phyloP scores from a whole-genome alignment of 352 stramenopile genomes.

The Globisporangium takayamanum region DNA sequence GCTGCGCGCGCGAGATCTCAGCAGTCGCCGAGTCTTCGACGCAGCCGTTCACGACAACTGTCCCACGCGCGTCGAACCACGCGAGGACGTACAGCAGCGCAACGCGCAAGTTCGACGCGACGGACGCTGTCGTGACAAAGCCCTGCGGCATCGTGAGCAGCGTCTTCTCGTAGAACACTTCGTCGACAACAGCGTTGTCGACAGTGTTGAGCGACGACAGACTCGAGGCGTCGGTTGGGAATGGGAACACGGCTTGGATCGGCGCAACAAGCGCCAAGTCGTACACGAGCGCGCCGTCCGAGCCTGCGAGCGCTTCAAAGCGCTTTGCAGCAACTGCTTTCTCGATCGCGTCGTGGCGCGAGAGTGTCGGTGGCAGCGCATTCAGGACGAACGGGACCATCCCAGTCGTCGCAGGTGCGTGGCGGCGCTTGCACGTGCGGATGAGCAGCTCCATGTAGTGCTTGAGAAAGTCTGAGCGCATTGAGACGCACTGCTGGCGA shows the following conservation, averaged over 20 bases:
- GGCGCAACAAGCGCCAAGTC: constrained; percentile 86
- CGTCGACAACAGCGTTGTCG: constrained; percentile 12
- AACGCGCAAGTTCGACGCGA: constrained; percentile 85
- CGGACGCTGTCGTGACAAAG: constrained; percentile 69
- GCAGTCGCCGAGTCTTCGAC: constrained; percentile 94
- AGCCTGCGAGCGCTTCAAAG: constrained; percentile 81
- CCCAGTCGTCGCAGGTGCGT: constrained; percentile 92
- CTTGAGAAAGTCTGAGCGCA: constrained; percentile 59
- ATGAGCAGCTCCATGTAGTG: constrained; percentile 93
- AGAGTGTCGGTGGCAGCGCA: constrained; percentile 65
- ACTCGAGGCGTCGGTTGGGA: neutral
- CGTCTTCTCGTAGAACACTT: constrained; percentile 32
- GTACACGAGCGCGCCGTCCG: constrained; percentile 93
- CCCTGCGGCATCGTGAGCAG: constrained; percentile 50
- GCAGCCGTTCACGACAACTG: constrained; percentile 88
- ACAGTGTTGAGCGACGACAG: neutral
- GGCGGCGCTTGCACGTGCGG: constrained; percentile 89
- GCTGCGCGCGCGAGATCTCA: constrained; percentile 91
- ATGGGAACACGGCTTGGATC: constrained; percentile 29
- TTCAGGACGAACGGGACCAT: constrained; percentile 95
- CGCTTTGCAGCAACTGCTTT: constrained; percentile 82
- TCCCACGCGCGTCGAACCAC: constrained; percentile 88
- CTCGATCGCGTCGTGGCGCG: constrained; percentile 62
- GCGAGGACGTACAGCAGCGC: constrained; percentile 88
- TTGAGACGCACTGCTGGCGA: constrained; percentile 72